Conservation (phyloP, 306 rosid species). For the Cicer arietinum region DNA sequence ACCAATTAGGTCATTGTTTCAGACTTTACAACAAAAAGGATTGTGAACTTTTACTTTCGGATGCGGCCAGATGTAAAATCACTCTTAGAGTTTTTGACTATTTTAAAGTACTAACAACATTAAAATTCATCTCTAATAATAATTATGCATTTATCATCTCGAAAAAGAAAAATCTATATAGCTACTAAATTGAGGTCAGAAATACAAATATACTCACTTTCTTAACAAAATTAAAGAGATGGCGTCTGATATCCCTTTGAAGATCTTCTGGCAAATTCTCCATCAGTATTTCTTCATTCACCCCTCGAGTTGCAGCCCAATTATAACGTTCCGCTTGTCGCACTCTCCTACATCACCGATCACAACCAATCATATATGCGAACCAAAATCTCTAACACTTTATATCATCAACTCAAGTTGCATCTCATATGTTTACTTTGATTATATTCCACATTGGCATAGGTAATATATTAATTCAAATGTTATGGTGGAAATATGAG, state of each 20-base stretch:
- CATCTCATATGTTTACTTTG: conserved; percentile 4
- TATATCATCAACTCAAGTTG: neutral
- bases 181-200: neutral
- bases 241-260: conserved; percentile 81
- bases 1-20: too few species aligned
- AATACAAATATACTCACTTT: conserved; percentile 34
- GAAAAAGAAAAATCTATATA: neutral
- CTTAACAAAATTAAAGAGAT: conserved; percentile 56
- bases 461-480: too few species aligned
- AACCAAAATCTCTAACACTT: neutral
- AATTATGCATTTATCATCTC: neutral
- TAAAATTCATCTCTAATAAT: neutral
- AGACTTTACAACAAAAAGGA: too few species aligned
- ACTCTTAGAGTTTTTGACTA: too few species aligned
- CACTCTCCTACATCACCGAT: conserved; percentile 65
- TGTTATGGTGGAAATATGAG: neutral
- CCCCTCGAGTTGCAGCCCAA: conserved; percentile 96
- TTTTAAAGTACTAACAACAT: too few species aligned
- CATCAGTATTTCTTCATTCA: conserved; percentile 79
- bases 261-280: conserved; percentile 88
- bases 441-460: neutral
- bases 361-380: conserved; percentile 32
- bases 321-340: conserved; percentile 73
- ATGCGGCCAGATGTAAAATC: too few species aligned
- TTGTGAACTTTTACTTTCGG: too few species aligned